Percentiles rank a stretch among this genome's conserved stretches.
phyloP scores from a whole-genome alignment of 352 stramenopile genomes.

The Globisporangium echinulatum region DNA sequence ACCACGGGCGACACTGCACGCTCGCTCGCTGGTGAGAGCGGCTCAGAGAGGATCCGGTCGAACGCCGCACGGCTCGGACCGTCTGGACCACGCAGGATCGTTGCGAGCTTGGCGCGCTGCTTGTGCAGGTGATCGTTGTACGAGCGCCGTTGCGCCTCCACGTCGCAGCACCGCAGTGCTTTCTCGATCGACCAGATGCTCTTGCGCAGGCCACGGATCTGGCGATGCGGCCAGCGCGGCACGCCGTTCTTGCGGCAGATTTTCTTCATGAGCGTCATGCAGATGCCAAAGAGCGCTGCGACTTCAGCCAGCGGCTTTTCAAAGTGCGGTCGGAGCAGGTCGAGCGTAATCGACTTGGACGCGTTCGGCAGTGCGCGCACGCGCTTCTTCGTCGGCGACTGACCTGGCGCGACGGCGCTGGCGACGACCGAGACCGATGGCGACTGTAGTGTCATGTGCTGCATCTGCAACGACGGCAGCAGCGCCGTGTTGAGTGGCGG shows the following conservation, averaged over 20 bases:
- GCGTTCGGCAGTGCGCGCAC: slow-evolving; percentile 64
- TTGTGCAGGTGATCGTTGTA: slow-evolving; percentile 74
- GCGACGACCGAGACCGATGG: slow-evolving; percentile 10
- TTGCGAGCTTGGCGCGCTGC: slow-evolving; percentile 62
- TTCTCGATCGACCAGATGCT: slow-evolving; percentile 82
- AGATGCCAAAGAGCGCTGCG: slow-evolving; percentile 71
- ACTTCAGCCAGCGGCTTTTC: slow-evolving; percentile 71
- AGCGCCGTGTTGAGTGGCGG: slow-evolving; percentile 31
- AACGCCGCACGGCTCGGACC: slow-evolving; percentile 47
- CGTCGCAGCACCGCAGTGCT: slow-evolving; percentile 56
- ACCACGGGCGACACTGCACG: slow-evolving; percentile 23
- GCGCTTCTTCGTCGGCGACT: slow-evolving; percentile 59
- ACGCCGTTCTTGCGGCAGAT: slow-evolving; percentile 78
- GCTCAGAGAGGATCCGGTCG: slow-evolving; percentile 56
- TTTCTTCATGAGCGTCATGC: slow-evolving; percentile 83
- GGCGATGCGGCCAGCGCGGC: slow-evolving; percentile 64
- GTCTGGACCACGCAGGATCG: slow-evolving; percentile 54
- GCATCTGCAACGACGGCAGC: slow-evolving; percentile 14
- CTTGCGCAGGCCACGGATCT: slow-evolving; percentile 67
- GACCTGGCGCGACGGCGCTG: slow-evolving; percentile 7
- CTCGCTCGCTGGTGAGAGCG: slow-evolving; percentile 48
- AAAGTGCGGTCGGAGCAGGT: slow-evolving; percentile 66
- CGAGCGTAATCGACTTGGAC: slow-evolving; percentile 74
- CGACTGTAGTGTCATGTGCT: slow-evolving; percentile 15
- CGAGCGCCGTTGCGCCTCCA: slow-evolving; percentile 48